Conservation (phyloP, 176 grass and related monocot genomes). For the Hsuehochloa calcarea region DNA sequence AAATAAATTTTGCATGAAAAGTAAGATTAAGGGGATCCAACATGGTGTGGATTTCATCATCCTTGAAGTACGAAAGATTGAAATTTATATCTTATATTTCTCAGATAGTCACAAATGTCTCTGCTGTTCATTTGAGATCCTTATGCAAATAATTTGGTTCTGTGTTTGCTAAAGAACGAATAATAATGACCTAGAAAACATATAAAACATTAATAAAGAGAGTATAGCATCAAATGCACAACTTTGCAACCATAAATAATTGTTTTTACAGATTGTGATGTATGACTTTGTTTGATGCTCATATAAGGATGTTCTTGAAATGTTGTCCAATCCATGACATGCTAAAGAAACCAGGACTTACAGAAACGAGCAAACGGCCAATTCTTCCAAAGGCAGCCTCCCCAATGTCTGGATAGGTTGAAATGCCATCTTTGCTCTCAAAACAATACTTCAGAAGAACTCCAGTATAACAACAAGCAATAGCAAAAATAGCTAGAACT, state of each 20-base stretch:
- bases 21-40: neutral
- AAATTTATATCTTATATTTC: neutral
- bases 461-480: conserved; percentile 78
- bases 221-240: neutral
- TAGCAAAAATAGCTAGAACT: conserved; percentile 61
- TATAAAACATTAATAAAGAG: neutral
- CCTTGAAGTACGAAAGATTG: neutral
- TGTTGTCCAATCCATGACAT: neutral
- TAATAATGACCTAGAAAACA: neutral
- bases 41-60: neutral
- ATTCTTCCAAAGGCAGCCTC: conserved; percentile 92
- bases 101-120: neutral
- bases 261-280: neutral
- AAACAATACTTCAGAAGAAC: conserved; percentile 82
- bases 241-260: neutral
- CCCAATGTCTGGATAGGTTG: conserved; percentile 90
- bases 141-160: neutral
- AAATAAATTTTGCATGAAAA: neutral
- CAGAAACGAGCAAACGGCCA: conserved; percentile 76
- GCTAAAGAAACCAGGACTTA: conserved; percentile 42
- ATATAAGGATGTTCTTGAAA: neutral
- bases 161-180: neutral
- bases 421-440: conserved; percentile 87
- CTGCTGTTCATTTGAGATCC: neutral
- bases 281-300: neutral